Base-by-base conservation (phyloP, 495 filamentous ascomycete genomes). In the Bathelium albidoporum region DNA sequence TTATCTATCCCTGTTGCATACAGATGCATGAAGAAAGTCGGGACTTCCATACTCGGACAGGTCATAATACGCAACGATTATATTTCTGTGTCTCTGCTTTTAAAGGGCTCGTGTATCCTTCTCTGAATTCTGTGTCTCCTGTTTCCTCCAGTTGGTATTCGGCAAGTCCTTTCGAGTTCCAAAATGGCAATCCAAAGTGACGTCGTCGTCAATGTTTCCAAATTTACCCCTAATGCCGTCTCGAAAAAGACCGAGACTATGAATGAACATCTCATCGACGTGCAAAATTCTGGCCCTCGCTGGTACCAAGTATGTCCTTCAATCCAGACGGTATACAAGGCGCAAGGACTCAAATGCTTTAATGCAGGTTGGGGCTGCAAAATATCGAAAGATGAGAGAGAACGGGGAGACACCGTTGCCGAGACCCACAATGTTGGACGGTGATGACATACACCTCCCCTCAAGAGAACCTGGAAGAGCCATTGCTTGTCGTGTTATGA, bases 401-500 rank as follows among this genome's bases (percentile, higher is more conserved):
- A 71, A 73, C 31, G 78, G 76, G 41, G 70, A 79, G 61, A 77
- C 75, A 1, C 70, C 74, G 7, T 64, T 82, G 2, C 78, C 79
- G 9, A 70, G 68, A 53, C 75, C 77, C 12, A 64, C 73, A 22
- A 69, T 74, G 45, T 65, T 80, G 16, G 65, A 70, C 24, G 78
- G 72, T 22, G 59, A 75, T 31, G 67, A 80, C 65, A 69, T 76
- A 64, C 64, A 66, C n/a, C 65, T 85, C 22, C 82, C 80, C 20
- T 83, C 81, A 0, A 72, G 81, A 7, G 79, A 84, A 12, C 16
- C 71, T 2, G 76, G 74, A 3, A 73, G 80, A 59, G 59, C 72
- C 20, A 81, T 84, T 22, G 75, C 78, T 10, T 80, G 76, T 45
- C 76, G 82, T 28, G 60, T 82, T 5, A 74, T 82, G 62, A 74